Conservation (phyloP, 2,329 filamentous ascomycete species). For the Emmonsiellopsis sp. region DNA sequence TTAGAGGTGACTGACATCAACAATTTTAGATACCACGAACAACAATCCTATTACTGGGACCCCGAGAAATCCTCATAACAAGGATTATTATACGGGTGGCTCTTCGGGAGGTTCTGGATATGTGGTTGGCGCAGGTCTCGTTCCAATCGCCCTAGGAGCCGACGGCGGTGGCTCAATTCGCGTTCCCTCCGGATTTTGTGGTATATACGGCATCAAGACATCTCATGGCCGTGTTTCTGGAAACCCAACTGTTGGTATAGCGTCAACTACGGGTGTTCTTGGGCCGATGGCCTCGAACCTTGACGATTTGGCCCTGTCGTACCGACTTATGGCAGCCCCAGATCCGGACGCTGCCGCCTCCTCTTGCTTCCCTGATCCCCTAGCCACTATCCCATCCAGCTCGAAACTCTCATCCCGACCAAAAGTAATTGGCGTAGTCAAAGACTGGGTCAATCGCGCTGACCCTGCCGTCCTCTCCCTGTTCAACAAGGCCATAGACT, state of each 20-base stretch:
- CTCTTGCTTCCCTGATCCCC: constrained; percentile 49
- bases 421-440: constrained; percentile 62
- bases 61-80: constrained; percentile 68
- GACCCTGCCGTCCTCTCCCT: constrained; percentile 52
- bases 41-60: constrained; percentile 70
- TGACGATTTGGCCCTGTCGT: constrained; percentile 71
- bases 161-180: constrained; percentile 70
- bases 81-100: constrained; percentile 67
- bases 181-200: constrained; percentile 66
- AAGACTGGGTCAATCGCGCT: constrained; percentile 59
- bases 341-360: constrained; percentile 55
- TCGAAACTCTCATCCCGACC: constrained; percentile 22
- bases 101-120: constrained; percentile 71
- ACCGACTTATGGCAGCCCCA: constrained; percentile 66
- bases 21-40: constrained; percentile 58
- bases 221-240: constrained; percentile 59
- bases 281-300: constrained; percentile 70
- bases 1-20: background rate
- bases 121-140: constrained; percentile 57
- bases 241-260: constrained; percentile 49
- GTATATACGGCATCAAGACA: constrained; percentile 72
- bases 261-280: constrained; percentile 54
- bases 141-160: constrained; percentile 63
- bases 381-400: constrained; percentile 35
- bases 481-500: constrained; percentile 53